Evolutionary conservation across 768 basidiomycete species (phyloP).

Genomic region (Mycena vulgaris): DNA sequence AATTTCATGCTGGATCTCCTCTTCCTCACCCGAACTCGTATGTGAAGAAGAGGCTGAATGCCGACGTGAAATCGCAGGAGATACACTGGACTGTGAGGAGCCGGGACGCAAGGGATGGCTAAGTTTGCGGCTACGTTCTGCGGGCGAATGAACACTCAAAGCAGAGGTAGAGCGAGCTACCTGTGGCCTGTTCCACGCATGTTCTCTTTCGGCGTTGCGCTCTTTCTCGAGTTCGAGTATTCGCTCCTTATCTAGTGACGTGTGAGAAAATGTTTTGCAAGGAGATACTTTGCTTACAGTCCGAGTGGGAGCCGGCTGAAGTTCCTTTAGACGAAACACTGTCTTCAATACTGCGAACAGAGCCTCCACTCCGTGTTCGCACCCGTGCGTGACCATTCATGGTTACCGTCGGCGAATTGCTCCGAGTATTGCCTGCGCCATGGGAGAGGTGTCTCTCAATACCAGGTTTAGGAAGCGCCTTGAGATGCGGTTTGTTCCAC

Average conservation of each 20-base stretch:
- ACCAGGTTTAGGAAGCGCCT: constrained; percentile 38
- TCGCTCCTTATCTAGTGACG: constrained; percentile 61
- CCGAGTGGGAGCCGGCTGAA: constrained; percentile 65
- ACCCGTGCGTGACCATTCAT: constrained; percentile 41
- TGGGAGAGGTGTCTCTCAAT: constrained; percentile 42
- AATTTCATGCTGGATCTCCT: constrained; percentile 51
- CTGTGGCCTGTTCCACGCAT: constrained; percentile 69
- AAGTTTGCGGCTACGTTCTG: constrained; percentile 47
- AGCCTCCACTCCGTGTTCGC: constrained; percentile 55
- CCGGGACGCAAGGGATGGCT: constrained; percentile 58
- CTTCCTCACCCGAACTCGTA: constrained; percentile 56
- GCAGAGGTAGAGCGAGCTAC: constrained; percentile 53
- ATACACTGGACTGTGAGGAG: constrained; percentile 54
- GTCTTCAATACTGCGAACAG: constrained; percentile 55
- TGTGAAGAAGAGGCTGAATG: constrained; percentile 54
- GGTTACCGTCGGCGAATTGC: constrained; percentile 44
- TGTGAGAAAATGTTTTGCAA: constrained; percentile 11
- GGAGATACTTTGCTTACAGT: constrained; percentile 57
- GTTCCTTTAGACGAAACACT: constrained; percentile 60
- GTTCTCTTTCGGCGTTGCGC: constrained; percentile 63
- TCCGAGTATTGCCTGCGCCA: constrained; percentile 38
- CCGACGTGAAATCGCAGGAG: constrained; percentile 52
- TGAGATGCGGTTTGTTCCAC: constrained; percentile 57
- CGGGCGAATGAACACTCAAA: constrained; percentile 52
- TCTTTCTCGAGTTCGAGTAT: constrained; percentile 60